Evolutionary conservation across 1,284 basidiomycete genomes (phyloP), one percentile per base, ranked within the genome.

Genomic region (Ustilago crameri): DNA sequence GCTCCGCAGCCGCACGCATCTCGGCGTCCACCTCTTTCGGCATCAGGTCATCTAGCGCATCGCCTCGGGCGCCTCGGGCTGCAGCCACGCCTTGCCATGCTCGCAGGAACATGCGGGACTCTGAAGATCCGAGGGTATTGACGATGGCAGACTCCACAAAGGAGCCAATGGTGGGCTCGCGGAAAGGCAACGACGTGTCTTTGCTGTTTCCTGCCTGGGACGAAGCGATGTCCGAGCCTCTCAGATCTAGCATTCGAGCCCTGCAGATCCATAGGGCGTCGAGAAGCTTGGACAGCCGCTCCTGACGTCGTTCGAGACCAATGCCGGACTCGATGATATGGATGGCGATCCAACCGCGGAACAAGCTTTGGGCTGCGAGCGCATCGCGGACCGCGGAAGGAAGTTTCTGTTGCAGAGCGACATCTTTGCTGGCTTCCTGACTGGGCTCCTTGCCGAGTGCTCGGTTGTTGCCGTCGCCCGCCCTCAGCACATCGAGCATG

Each of bases 141-240:
- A 79, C 55, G 46, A 81, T 70, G 26, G 76, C 79, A 55, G 63
- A 61, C 52, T 83, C 81, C 34, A 82, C 73, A 37, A 83, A 78
- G 17, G 79, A 79, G 18, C 74, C 75, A 34, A 81, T 62, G 12
- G 76, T 79, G 8, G 74, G 46, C 45, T 79, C 76, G 24, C 70
- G 60, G 62, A 79, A 78, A 1, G 78, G 74, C 46, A 55, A 23
- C 9, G 64, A 30, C 3, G 42, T 42, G 23, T 73, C 70, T 8
- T 22, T 44, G 9, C 27, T n/a, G 42, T 47, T 63, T 40, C 49
- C 46, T n/a, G 18, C 32, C 24, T 42, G 50, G 14, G 57, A n/a
- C 22, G 63, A 44, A 37, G 24, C 35, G 9, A 48, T 30, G 26
- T 62, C 68, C 35, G 63, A 65, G 23, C 27, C 44, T 40, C 71